Evolutionary conservation across 331 rosid genomes (phyloP).

Genomic region (Erythrophleum ivorense): DNA sequence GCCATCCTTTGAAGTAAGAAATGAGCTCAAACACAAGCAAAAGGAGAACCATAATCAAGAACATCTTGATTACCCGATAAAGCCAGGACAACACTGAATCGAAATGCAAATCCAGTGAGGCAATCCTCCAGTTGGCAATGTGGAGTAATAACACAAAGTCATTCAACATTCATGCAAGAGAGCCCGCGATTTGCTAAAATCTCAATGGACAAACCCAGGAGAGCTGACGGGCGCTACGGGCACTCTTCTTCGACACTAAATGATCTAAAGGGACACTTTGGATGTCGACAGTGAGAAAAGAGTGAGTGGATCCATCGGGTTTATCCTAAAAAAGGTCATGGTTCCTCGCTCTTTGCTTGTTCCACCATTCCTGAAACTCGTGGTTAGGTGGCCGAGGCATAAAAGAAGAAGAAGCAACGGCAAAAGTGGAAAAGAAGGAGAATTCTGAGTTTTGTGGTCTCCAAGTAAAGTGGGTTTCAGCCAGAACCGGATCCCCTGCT

Average conservation of each 20-base stretch:
- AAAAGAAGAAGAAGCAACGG: not conserved
- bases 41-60: conserved; percentile 62
- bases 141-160: conserved; percentile 57
- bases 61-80: conserved; percentile 70
- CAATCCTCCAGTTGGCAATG: conserved; percentile 74
- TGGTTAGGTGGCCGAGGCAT: conserved; percentile 83
- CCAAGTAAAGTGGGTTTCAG: not conserved
- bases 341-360: conserved; percentile 69
- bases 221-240: conserved; percentile 82
- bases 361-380: conserved; percentile 99
- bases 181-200: conserved; percentile 73
- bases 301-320: conserved; percentile 18
- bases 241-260: conserved; percentile 64
- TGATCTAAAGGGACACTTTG: conserved; percentile 49
- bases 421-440: not conserved
- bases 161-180: conserved; percentile 54
- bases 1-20: conserved; percentile 96
- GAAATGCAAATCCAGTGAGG: conserved; percentile 52
- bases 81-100: conserved; percentile 76
- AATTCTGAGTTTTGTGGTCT: not conserved
- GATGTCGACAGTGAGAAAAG: conserved; percentile 59
- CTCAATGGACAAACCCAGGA: conserved; percentile 71
- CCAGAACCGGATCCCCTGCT: no score
- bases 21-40: conserved; percentile 73
- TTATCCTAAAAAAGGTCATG: conserved; percentile 41